Conservation (phyloP, 2,329 filamentous ascomycete genomes). For the Eutypella sp. region DNA sequence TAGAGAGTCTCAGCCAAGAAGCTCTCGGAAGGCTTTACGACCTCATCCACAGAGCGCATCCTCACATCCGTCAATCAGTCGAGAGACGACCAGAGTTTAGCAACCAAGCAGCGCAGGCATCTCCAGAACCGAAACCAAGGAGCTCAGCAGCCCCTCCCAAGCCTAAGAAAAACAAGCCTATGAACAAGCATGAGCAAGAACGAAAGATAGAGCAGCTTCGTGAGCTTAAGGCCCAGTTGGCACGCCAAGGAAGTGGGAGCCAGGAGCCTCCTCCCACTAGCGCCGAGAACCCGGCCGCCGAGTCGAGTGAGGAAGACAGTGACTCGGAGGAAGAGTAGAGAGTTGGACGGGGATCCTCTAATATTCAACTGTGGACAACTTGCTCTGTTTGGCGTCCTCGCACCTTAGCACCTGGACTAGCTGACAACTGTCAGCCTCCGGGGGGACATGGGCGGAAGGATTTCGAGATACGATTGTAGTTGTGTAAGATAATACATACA, state of each 20-base stretch:
- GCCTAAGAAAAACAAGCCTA: conserved; percentile 71
- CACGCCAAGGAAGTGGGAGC: conserved; percentile 40
- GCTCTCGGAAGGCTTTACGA: conserved; percentile 48
- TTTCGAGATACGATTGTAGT: too few relatives aligned
- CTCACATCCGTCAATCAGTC: conserved; percentile 28
- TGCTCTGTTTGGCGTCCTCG: too few relatives aligned
- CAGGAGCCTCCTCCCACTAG: conserved; percentile 24
- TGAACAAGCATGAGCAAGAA: conserved; percentile 69
- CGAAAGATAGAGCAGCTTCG: conserved; percentile 60
- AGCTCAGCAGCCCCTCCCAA: conserved; percentile 38
- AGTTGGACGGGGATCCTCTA: background rate
- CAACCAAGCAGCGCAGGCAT: conserved; percentile 17
- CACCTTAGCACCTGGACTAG: too few relatives aligned
- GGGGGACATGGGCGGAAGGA: too few relatives aligned
- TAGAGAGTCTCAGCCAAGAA: conserved; percentile 52
- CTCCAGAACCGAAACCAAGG: conserved; percentile 17
- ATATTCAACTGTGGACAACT: too few relatives aligned
- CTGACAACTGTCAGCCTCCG: too few relatives aligned
- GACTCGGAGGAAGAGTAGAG: conserved; percentile 26
- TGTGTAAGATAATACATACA: too few relatives aligned
- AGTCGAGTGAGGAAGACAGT: conserved; percentile 23
- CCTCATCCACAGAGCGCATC: conserved; percentile 35
- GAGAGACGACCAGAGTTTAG: conserved; percentile 28
- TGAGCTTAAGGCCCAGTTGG: conserved; percentile 50
- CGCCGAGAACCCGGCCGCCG: conserved; percentile 16